These are phyloP conservation scores for Amanita molliuscula DNA, from an alignment of 768 basidiomycete genomes.

Conservation along the genomic window DNA sequence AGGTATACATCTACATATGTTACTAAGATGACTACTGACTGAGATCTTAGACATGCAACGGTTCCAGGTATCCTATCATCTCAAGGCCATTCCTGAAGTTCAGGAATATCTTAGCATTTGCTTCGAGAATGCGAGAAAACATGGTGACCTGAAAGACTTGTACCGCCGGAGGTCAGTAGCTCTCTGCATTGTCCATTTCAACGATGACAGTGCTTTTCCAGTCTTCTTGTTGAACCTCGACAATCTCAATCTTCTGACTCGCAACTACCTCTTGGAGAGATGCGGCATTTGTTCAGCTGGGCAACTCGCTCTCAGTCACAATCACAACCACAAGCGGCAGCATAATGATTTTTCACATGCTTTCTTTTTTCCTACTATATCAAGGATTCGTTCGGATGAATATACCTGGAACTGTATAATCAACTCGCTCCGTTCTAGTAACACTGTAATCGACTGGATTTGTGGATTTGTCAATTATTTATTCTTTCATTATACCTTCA, in stretches of 20 bases:
- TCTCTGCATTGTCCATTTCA: background rate
- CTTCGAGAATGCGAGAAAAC: conserved; percentile 66
- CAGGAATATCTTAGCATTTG: conserved; percentile 68
- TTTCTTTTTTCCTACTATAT: conserved; percentile 10
- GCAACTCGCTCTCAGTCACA: conserved; percentile 49
- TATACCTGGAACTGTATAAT: conserved; percentile 1
- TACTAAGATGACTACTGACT: background rate
- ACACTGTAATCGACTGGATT: conserved; percentile 11
- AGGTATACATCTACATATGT: conserved; percentile 33
- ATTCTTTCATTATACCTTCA: conserved; percentile 11
- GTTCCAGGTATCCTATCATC: conserved; percentile 78
- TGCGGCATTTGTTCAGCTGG: conserved; percentile 77
- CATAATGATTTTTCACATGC: conserved; percentile 15
- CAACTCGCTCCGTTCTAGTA: conserved; percentile 3
- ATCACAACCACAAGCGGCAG: conserved; percentile 11
- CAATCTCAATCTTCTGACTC: conserved; percentile 53
- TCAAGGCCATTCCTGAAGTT: conserved; percentile 84
- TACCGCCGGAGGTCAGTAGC: conserved; percentile 68
- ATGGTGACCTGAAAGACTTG: conserved; percentile 77
- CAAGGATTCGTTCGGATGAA: conserved; percentile 8
- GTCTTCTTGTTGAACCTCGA: conserved; percentile 76
- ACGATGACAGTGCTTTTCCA: conserved; percentile 14
- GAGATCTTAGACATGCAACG: conserved; percentile 73
- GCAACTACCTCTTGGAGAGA: conserved; percentile 50
- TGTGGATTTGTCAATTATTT: conserved; percentile 11